These are phyloP conservation scores for Berkeleyomyces rouxiae DNA, from an alignment of 2,329 filamentous ascomycete species.

Conservation along the genomic window DNA sequence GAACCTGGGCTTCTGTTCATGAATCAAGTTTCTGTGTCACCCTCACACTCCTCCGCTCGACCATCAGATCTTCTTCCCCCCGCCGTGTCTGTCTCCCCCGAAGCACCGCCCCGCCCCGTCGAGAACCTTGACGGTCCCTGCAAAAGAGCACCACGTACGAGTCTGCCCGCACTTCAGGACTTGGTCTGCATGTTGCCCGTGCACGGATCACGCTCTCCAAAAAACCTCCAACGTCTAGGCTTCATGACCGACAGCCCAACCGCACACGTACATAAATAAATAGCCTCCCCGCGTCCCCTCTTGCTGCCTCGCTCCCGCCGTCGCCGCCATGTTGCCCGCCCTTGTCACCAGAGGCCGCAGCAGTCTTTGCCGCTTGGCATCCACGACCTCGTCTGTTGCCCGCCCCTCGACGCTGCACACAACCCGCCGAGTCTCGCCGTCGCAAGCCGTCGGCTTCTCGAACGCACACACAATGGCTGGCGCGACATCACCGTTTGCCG, in stretches of 20 bases:
- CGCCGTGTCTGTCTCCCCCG: background rate
- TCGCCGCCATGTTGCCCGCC: constrained; percentile 5
- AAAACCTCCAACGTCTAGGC: background rate
- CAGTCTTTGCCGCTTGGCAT: constrained; percentile 1
- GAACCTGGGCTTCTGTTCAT: background rate
- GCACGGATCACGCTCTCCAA: background rate
- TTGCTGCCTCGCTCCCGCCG: background rate
- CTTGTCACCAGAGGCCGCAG: constrained; percentile 8
- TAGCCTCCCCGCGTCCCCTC: background rate
- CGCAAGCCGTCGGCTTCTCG: constrained; percentile 21
- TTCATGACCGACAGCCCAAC: background rate
- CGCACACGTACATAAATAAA: background rate
- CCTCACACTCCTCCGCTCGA: background rate
- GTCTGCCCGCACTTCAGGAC: background rate
- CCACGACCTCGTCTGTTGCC: constrained; percentile 8
- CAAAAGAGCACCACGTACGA: too few species aligned
- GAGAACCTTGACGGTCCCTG: too few species aligned
- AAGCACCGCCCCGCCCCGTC: too few species aligned
- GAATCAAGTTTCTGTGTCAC: background rate
- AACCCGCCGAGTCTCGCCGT: background rate
- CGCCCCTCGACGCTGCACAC: constrained; percentile 20
- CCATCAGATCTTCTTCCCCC: background rate
- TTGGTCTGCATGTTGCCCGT: background rate
- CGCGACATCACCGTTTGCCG: constrained; percentile 18
- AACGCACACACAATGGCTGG: background rate